Evolutionary conservation across 148 eudicot genomes (phyloP), one percentile per base, ranked within the genome.

Genomic region (Dianthus caryophyllus): DNA sequence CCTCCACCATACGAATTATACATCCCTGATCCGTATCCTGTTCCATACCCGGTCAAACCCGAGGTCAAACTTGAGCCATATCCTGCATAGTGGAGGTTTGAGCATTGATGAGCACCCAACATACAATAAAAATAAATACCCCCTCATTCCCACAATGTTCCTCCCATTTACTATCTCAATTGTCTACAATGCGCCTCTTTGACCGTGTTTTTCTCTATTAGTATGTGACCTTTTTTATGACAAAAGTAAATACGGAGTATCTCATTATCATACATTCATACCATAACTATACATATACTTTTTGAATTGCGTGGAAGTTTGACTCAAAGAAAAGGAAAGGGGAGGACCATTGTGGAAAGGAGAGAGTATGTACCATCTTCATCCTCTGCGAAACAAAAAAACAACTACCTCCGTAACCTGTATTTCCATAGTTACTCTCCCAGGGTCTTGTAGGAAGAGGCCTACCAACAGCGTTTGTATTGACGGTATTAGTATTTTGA

Each of bases 381-480:
- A 43, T 53, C 26, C 41, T 44, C 46, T 27, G 9, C 20, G 17
- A 54, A 59, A 62, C 31, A 72, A 57, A 72, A 38, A 66, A 8
- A 64, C 46, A 16, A 41, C 58, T 57, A 90, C 97, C 97, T 84
- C 98, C 98, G 56, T 69, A 71, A 50, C 55, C 80, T 72, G 72
- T 79, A 58, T 64, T 75, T 41, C 79, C 87, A 30, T 72, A 65
- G 41, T 80, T 83, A 50, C 81, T 89, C 79, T 86, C 92, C 99
- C 97, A 94, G 7, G 99, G 99, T 77, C 99, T 84, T 31, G 97
- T 5, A 4, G 99, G 99, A 18, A 94, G 80, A 67, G 97, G 88
- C 76, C 96, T 84, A 38, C 85, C 96, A 69, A 81, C 78, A 36
- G 87, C 77, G 48, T 84, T 90, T 20, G 74, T 81, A 66, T 84